Evolutionary conservation across 768 basidiomycete species (phyloP).

Genomic region (Mycena kentingensis): DNA sequence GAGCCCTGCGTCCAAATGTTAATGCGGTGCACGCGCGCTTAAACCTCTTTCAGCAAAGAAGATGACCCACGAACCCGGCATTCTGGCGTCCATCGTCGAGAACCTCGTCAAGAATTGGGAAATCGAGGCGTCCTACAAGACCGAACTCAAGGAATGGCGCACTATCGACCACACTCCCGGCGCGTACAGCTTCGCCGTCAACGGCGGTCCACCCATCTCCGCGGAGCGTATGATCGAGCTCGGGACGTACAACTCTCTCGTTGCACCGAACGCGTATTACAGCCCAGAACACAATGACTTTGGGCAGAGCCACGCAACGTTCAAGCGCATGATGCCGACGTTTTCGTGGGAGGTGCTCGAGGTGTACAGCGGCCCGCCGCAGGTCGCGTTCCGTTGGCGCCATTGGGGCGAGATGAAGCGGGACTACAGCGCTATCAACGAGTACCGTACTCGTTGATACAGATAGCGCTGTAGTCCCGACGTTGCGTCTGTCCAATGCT

Average conservation of each 20-base stretch:
- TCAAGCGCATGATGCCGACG: slow-evolving; percentile 24
- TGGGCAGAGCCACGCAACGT: slow-evolving; percentile 20
- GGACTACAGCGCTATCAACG: slow-evolving; percentile 18
- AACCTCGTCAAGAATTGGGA: slow-evolving; percentile 27
- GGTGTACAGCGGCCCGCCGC: slow-evolving; percentile 22
- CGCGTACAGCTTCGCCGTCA: slow-evolving; percentile 20
- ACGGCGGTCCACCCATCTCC: slow-evolving; percentile 15
- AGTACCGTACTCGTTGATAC: not conserved
- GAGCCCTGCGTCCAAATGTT: too few species aligned
- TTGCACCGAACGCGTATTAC: slow-evolving; percentile 23
- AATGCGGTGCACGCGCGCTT: too few species aligned
- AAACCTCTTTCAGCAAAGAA: slow-evolving; percentile 17
- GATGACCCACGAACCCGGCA: slow-evolving; percentile 17
- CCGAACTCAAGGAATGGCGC: slow-evolving; percentile 20
- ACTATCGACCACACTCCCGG: slow-evolving; percentile 13
- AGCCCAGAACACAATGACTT: slow-evolving; percentile 22
- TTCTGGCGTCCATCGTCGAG: slow-evolving; percentile 20
- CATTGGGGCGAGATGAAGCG: slow-evolving; percentile 23
- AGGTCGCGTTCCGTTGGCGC: slow-evolving; percentile 22
- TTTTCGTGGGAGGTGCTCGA: slow-evolving; percentile 26
- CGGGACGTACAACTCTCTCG: slow-evolving; percentile 21
- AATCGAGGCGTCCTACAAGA: slow-evolving; percentile 23
- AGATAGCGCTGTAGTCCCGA: too few species aligned
- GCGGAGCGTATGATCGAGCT: slow-evolving; percentile 19
- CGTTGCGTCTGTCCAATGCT: not conserved